Conservation (phyloP, 495 filamentous ascomycete genomes). For the Podospora anserina region DNA sequence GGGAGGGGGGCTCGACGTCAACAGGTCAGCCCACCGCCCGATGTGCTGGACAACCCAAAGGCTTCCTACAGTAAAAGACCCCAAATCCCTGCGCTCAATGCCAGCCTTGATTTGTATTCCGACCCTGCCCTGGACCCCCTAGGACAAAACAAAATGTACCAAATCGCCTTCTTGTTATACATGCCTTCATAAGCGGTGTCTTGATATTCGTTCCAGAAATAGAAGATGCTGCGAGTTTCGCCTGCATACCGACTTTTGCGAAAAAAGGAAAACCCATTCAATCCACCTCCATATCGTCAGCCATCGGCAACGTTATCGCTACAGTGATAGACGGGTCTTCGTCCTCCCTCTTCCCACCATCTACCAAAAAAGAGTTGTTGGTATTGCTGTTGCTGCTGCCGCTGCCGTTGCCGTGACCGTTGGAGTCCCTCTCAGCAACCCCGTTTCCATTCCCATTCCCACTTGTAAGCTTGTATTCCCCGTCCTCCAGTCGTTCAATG, state of each 20-base stretch:
- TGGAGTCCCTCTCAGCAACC: not conserved
- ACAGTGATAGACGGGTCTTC: constrained; percentile 38
- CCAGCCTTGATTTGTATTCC: not conserved
- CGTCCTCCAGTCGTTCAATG: constrained; percentile 50
- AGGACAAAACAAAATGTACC: not conserved
- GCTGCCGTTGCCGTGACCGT: not conserved
- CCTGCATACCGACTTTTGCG: not conserved
- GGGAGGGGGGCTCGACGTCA: no score
- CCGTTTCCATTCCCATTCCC: constrained; percentile 23
- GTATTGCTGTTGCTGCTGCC: constrained; percentile 18
- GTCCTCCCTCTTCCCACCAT: constrained; percentile 31
- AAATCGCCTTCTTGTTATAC: not conserved
- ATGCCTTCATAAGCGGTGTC: not conserved
- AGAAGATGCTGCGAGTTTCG: not conserved
- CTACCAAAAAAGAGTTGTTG: constrained; percentile 18
- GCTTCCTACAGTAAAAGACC: not conserved
- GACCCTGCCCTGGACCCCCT: not conserved
- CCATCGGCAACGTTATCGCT: constrained; percentile 24
- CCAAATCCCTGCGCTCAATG: not conserved
- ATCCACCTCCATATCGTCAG: constrained; percentile 30
- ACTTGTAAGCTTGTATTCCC: constrained; percentile 48
- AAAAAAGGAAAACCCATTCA: constrained; percentile 3
- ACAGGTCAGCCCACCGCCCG: no score
- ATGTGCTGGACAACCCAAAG: not conserved
- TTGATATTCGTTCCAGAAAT: not conserved